Evolutionary conservation across 1,284 basidiomycete genomes (phyloP).

Genomic region (Sporisorium exsertum): DNA sequence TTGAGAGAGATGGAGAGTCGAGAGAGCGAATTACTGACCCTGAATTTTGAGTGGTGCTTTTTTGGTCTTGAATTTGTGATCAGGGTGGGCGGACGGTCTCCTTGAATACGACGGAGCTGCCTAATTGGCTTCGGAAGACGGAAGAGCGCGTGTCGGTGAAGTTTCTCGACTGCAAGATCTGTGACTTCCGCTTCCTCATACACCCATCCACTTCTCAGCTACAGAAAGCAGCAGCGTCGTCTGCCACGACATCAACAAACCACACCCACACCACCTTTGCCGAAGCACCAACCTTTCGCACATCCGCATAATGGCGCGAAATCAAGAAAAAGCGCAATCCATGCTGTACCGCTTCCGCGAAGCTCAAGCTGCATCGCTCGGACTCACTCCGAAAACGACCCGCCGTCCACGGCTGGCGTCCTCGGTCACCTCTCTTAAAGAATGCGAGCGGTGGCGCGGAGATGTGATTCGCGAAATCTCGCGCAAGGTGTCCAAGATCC

Average conservation of each 20-base stretch:
- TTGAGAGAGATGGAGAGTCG: neutral
- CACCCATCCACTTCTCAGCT: neutral
- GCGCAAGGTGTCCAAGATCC: constrained; percentile 96
- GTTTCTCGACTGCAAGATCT: neutral
- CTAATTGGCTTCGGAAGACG: neutral
- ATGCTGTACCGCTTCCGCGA: constrained; percentile 99
- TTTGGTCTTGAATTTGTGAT: too few relatives aligned
- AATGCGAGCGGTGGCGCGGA: constrained; percentile 94
- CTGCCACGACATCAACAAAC: too few relatives aligned
- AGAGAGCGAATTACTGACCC: neutral
- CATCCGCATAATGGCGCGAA: constrained; percentile 61
- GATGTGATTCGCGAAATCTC: constrained; percentile 94
- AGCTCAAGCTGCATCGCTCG: constrained; percentile 93
- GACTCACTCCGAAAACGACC: constrained; percentile 80
- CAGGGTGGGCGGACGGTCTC: neutral
- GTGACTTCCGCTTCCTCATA: neutral
- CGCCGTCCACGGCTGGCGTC: constrained; percentile 89
- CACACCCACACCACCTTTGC: neutral
- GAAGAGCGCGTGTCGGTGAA: neutral
- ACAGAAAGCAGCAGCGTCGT: too few relatives aligned
- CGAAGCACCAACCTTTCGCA: neutral
- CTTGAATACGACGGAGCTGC: too few relatives aligned
- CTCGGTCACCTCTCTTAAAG: constrained; percentile 86
- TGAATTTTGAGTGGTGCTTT: neutral
- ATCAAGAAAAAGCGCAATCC: constrained; percentile 73